phyloP scores from a whole-genome alignment of 1,284 basidiomycete genomes.

The Puccinia novopanici region DNA sequence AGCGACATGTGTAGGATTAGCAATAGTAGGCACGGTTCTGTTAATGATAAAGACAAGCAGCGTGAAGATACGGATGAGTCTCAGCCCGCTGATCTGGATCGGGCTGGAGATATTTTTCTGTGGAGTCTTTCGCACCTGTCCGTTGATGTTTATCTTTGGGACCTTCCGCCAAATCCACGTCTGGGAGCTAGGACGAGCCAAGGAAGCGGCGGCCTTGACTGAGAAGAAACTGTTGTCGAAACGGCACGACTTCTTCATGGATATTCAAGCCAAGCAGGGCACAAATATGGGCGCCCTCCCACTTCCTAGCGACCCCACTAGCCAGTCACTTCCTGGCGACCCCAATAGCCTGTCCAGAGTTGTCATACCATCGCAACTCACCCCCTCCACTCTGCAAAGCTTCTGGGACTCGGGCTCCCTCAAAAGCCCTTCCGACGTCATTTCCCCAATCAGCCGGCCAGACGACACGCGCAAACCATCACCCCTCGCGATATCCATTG shows the following conservation, averaged over 20 bases:
- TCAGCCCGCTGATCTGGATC: constrained; percentile 32
- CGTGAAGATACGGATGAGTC: not conserved
- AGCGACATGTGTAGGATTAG: not conserved
- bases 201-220: constrained; percentile 19
- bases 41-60: not conserved
- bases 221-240: constrained; percentile 17
- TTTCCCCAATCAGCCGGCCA: not conserved
- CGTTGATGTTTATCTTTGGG: constrained; percentile 42
- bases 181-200: constrained; percentile 30
- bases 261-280: too few relatives aligned
- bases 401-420: not conserved
- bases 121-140: constrained; percentile 38
- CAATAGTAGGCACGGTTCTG: constrained; percentile 9
- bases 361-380: not conserved
- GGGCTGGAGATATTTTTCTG: constrained; percentile 23
- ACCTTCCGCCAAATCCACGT: constrained; percentile 37
- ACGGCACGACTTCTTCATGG: not conserved
- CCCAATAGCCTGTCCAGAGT: too few relatives aligned
- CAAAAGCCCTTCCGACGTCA: not conserved
- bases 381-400: not conserved
- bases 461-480: not conserved
- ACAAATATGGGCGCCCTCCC: too few relatives aligned
- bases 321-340: too few relatives aligned
- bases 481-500: not conserved
- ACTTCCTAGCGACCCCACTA: too few relatives aligned